These are phyloP conservation scores for Oryza australiensis DNA, from an alignment of 176 grass and related monocot species.

Conservation along the genomic window DNA sequence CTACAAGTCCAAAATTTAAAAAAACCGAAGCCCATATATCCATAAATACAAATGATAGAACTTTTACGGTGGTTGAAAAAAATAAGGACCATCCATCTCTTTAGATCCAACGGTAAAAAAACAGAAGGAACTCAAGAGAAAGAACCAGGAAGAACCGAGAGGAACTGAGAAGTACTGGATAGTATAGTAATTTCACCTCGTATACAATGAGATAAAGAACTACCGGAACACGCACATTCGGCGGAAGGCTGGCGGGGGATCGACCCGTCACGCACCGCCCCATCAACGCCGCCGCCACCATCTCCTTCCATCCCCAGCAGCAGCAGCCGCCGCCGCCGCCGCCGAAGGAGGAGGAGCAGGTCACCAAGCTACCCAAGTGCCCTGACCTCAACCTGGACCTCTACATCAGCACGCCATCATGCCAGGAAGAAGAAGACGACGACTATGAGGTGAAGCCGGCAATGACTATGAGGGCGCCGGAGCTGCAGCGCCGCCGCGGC, in stretches of 20 bases:
- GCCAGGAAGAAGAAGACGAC: conserved; percentile 22
- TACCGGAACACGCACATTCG: conserved; percentile 98
- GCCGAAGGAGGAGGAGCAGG: background rate
- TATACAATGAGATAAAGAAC: conserved; percentile 99
- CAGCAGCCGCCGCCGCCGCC: background rate
- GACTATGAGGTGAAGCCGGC: conserved; percentile 23
- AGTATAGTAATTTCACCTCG: no score
- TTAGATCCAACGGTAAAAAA: no score
- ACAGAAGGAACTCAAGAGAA: no score
- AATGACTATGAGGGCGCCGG: conserved; percentile 46
- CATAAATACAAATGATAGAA: no score
- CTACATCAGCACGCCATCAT: conserved; percentile 72
- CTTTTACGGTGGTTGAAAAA: no score
- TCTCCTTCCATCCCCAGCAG: conserved; percentile 44
- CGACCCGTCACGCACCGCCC: conserved; percentile 85
- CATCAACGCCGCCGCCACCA: conserved; percentile 20
- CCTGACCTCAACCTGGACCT: conserved; percentile 95
- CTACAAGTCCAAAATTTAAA: no score
- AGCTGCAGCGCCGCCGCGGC: background rate
- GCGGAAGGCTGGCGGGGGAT: conserved; percentile 60
- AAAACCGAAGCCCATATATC: no score
- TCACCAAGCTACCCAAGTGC: conserved; percentile 42
- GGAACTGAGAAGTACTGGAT: no score
- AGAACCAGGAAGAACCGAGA: no score
- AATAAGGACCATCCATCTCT: no score